phyloP scores from a whole-genome alignment of 2,329 filamentous ascomycete genomes.

The Fusarium devonianum region DNA sequence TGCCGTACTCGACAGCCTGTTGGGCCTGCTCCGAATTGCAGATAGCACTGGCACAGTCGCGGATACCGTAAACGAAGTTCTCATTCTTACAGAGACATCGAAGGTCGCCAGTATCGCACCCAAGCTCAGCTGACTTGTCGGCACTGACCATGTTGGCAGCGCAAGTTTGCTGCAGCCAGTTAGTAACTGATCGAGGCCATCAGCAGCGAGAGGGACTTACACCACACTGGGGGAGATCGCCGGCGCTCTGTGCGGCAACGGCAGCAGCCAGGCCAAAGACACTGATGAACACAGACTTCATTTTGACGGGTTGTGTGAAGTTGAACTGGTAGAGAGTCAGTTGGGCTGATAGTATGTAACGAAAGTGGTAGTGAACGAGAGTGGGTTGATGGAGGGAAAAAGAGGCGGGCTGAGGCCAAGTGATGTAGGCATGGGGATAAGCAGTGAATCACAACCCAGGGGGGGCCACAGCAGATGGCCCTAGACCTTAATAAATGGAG shows the following conservation, averaged over 20 bases:
- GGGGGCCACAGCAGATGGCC: constrained; percentile 7
- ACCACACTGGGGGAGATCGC: constrained; percentile 58
- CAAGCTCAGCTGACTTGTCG: constrained; percentile 53
- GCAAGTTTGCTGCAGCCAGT: constrained; percentile 54
- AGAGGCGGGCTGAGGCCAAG: neutral
- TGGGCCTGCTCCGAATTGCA: constrained; percentile 50
- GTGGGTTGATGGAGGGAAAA: constrained; percentile 3
- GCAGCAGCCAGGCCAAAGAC: constrained; percentile 52
- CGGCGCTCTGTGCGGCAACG: constrained; percentile 51
- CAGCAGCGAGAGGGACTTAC: constrained; percentile 50
- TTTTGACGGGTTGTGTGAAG: constrained; percentile 48
- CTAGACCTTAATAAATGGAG: constrained; percentile 22
- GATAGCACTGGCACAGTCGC: constrained; percentile 57
- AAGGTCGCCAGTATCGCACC: constrained; percentile 53
- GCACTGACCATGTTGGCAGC: constrained; percentile 57
- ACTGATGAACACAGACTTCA: constrained; percentile 58
- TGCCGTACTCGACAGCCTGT: constrained; percentile 50
- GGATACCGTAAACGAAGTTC: constrained; percentile 58
- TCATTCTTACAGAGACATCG: constrained; percentile 56
- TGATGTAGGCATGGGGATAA: constrained; percentile 9
- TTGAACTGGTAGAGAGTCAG: constrained; percentile 21
- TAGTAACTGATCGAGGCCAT: constrained; percentile 5
- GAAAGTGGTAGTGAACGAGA: constrained; percentile 14
- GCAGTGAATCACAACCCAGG: constrained; percentile 25
- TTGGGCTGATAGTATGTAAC: constrained; percentile 17